Evolutionary conservation across 306 rosid species (phyloP).

Genomic region (Heteromeles arbutifolia): DNA sequence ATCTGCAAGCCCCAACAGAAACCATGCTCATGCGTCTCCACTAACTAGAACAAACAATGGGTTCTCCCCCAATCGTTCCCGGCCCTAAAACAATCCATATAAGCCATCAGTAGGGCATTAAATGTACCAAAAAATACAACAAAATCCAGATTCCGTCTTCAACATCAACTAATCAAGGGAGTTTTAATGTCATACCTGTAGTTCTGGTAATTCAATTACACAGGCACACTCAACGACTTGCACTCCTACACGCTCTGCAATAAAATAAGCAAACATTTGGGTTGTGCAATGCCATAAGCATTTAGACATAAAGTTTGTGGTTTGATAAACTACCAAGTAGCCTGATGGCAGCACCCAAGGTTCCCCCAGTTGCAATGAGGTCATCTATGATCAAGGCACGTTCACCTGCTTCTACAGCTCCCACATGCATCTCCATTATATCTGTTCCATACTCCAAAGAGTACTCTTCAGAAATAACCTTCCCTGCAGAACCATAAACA

Average conservation of each 20-base stretch:
- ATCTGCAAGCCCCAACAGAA: constrained; percentile 22
- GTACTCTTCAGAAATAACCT: constrained; percentile 94
- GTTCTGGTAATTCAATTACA: constrained; percentile 76
- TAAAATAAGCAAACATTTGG: neutral
- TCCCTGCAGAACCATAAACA: constrained; percentile 45
- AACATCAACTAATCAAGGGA: neutral
- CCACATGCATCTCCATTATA: constrained; percentile 94
- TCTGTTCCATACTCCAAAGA: constrained; percentile 97
- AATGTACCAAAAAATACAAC: neutral
- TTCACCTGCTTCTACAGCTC: constrained; percentile 85
- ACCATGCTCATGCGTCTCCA: constrained; percentile 40
- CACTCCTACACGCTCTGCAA: constrained; percentile 84
- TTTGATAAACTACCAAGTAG: constrained; percentile 59
- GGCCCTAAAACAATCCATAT: constrained; percentile 58
- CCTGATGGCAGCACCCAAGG: constrained; percentile 79
- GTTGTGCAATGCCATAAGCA: neutral
- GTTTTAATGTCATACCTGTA: constrained; percentile 54
- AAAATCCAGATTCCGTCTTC: neutral
- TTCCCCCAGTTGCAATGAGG: constrained; percentile 98
- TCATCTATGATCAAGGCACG: constrained; percentile 91
- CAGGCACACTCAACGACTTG: constrained; percentile 90
- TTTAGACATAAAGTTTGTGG: neutral
- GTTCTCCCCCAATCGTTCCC: constrained; percentile 58
- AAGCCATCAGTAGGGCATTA: neutral
- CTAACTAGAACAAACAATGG: constrained; percentile 67